Evolutionary conservation across 768 basidiomycete species (phyloP).

Genomic region (Coprinopsis cinerea): DNA sequence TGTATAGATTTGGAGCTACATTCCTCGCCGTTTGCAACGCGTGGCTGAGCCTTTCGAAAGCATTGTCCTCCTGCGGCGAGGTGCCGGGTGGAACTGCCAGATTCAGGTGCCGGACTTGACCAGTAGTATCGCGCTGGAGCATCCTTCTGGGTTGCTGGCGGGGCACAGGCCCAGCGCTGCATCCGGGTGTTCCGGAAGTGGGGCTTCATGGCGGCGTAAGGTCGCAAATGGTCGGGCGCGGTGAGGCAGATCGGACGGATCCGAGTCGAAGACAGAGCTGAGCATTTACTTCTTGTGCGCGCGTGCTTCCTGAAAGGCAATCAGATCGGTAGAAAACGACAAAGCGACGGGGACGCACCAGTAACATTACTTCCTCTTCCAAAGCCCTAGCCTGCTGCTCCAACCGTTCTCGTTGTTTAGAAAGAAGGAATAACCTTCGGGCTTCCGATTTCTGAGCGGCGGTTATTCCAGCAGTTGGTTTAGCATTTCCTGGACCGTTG

Average conservation of each 20-base stretch:
- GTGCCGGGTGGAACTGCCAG: no score
- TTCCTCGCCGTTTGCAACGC: no score
- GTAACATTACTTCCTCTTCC: slow-evolving; percentile 53
- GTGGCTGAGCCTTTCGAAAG: no score
- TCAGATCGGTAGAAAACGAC: background rate
- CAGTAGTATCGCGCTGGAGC: no score
- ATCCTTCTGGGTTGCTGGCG: no score
- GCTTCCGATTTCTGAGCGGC: slow-evolving; percentile 61
- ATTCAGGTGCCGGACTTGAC: no score
- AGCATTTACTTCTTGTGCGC: background rate
- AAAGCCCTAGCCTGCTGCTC: slow-evolving; percentile 57
- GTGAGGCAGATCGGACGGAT: background rate
- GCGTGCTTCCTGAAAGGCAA: background rate
- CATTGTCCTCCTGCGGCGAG: no score
- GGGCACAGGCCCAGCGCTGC: background rate
- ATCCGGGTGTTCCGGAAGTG: background rate
- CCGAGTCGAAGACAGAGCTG: background rate
- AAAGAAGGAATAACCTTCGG: slow-evolving; percentile 56
- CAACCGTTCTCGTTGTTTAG: slow-evolving; percentile 60
- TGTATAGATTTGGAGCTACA: no score
- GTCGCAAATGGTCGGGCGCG: background rate
- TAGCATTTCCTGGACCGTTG: slow-evolving; percentile 40
- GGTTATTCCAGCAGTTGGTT: slow-evolving; percentile 41
- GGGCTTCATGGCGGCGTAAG: background rate
- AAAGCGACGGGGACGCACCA: slow-evolving; percentile 31